Conservation (phyloP, 192 early-diverging fungal genomes). For the Umbelopsis vinacea region DNA sequence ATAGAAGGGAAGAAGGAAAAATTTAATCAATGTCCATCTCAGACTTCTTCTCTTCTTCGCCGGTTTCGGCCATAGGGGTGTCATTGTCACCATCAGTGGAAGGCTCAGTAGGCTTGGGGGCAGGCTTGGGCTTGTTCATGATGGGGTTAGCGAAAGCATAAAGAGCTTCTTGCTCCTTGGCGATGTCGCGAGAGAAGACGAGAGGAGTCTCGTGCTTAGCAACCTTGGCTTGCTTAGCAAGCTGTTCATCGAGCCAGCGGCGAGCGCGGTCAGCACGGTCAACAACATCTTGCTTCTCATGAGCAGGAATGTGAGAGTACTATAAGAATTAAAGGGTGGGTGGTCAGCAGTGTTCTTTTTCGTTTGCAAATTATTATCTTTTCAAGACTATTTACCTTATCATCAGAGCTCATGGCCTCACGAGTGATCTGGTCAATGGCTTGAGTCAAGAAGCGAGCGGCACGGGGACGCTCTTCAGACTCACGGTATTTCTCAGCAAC, state of each 20-base stretch:
- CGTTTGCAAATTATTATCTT: background rate
- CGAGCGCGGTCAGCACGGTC: constrained; percentile 77
- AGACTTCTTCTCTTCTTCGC: constrained; percentile 40
- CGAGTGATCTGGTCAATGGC: constrained; percentile 72
- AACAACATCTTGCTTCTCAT: constrained; percentile 83
- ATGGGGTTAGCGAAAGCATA: constrained; percentile 76
- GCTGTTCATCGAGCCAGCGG: constrained; percentile 85
- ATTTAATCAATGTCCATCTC: constrained; percentile 76
- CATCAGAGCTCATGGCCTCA: constrained; percentile 76
- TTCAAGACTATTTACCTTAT: constrained; percentile 44
- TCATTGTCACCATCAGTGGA: constrained; percentile 45
- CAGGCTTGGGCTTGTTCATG: constrained; percentile 91
- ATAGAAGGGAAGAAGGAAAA: background rate
- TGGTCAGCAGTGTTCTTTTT: background rate
- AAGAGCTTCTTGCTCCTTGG: constrained; percentile 74
- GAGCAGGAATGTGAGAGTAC: constrained; percentile 83
- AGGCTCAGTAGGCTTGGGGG: constrained; percentile 65
- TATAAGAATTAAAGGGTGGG: background rate
- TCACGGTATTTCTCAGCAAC: constrained; percentile 82
- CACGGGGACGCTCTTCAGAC: constrained; percentile 80
- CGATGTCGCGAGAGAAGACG: constrained; percentile 74
- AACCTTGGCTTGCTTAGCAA: constrained; percentile 73
- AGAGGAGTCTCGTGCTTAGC: constrained; percentile 77
- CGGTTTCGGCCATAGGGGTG: constrained; percentile 42
- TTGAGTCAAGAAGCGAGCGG: constrained; percentile 84